phyloP scores from a whole-genome alignment of 2,329 filamentous ascomycete genomes.

The Penicillium digitatum region DNA sequence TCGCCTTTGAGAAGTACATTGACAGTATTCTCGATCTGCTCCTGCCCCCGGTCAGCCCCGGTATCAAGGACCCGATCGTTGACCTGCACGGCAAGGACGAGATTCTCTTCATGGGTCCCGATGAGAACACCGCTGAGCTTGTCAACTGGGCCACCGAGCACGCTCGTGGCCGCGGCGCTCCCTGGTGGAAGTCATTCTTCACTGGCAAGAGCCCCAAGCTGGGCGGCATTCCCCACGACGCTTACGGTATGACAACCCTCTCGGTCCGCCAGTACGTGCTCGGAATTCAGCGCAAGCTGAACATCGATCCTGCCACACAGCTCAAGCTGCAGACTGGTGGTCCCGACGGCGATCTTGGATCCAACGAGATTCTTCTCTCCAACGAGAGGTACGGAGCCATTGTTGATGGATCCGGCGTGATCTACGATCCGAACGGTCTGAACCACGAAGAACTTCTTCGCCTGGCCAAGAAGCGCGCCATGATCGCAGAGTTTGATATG shows the following conservation, averaged over 20 bases:
- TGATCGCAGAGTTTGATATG: slow-evolving; percentile 83
- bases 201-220: slow-evolving; percentile 96
- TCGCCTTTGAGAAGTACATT: slow-evolving; percentile 99
- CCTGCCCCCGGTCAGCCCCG: slow-evolving; percentile 80
- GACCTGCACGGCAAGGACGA: slow-evolving; percentile 93
- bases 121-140: slow-evolving; percentile 96
- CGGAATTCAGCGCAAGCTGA: slow-evolving; percentile 94
- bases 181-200: slow-evolving; percentile 99
- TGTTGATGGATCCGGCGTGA: slow-evolving; percentile 92
- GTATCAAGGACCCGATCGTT: slow-evolving; percentile 98
- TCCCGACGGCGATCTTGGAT: slow-evolving; percentile 92
- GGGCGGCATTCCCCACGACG: slow-evolving; percentile 92
- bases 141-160: slow-evolving; percentile 99
- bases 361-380: slow-evolving; percentile 93
- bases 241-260: slow-evolving; percentile 95
- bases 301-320: slow-evolving; percentile 78
- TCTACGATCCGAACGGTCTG: slow-evolving; percentile 87
- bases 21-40: slow-evolving; percentile 96
- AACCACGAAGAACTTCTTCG: slow-evolving; percentile 78
- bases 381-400: slow-evolving; percentile 95
- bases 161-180: slow-evolving; percentile 77
- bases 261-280: slow-evolving; percentile 94
- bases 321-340: slow-evolving; percentile 97
- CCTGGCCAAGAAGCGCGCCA: slow-evolving; percentile 78
- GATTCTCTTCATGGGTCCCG: slow-evolving; percentile 97